Conservation (phyloP, 805 yeast species). For the Nakazawaea wyomingensis region DNA sequence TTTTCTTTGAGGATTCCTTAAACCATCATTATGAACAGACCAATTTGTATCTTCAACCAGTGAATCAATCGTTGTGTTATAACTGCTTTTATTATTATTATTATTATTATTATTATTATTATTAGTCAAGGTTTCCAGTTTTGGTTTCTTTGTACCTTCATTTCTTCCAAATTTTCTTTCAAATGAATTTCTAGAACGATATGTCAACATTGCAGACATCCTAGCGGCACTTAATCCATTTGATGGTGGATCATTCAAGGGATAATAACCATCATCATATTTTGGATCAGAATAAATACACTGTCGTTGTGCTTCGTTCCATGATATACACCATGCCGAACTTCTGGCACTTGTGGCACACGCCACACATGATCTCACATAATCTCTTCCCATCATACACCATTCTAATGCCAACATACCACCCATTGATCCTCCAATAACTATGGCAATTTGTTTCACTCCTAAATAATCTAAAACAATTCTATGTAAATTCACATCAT, state of each 20-base stretch:
- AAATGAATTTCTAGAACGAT: constrained; percentile 87
- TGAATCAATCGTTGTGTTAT: too few relatives aligned
- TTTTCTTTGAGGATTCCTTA: constrained; percentile 6
- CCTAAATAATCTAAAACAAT: constrained; percentile 69
- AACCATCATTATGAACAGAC: constrained; percentile 86
- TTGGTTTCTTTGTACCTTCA: constrained; percentile 28
- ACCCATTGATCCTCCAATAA: constrained; percentile 98
- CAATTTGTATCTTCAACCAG: constrained; percentile 49
- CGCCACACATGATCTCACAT: constrained; percentile 69
- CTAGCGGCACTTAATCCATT: constrained; percentile 93
- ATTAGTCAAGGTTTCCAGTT: constrained; percentile 11
- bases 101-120: too few relatives aligned
- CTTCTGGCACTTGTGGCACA: constrained; percentile 92
- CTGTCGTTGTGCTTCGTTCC: constrained; percentile 99
- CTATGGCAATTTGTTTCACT: constrained; percentile 75
- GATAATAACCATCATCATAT: constrained; percentile 85
- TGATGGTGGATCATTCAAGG: constrained; percentile 71
- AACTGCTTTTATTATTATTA: too few relatives aligned
- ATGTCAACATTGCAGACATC: constrained; percentile 92
- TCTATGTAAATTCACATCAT: constrained; percentile 78
- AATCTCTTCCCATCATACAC: constrained; percentile 62
- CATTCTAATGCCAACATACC: constrained; percentile 95
- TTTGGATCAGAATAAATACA: constrained; percentile 93
- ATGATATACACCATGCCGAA: constrained; percentile 97
- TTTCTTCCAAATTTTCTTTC: constrained; percentile 90